phyloP scores from a whole-genome alignment of 2,329 filamentous ascomycete genomes.

The Parascedosporium putredinis region DNA sequence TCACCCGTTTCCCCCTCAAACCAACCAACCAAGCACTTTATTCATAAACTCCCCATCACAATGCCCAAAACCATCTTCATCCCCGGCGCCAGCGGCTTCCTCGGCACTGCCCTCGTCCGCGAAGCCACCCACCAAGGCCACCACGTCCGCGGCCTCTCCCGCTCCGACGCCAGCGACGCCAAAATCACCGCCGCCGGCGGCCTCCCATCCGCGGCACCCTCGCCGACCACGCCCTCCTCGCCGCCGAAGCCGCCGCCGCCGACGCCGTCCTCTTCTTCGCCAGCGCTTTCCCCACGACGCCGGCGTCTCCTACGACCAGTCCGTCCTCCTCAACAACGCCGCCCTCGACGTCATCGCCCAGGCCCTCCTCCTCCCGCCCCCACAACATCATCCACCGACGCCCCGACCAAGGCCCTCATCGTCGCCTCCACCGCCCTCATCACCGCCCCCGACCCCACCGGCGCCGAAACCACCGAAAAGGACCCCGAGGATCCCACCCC shows the following conservation, averaged over 20 bases:
- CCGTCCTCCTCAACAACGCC: constrained; percentile 20
- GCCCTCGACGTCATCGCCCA: constrained; percentile 26
- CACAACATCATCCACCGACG: too few relatives aligned
- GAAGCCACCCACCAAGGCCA: constrained; percentile 27
- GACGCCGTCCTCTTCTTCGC: constrained; percentile 35
- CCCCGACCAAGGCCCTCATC: constrained; percentile 24
- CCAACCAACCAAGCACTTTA: not conserved
- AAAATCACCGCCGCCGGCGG: constrained; percentile 28
- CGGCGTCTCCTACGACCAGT: constrained; percentile 18
- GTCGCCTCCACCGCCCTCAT: constrained; percentile 22
- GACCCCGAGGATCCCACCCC: constrained; percentile 15
- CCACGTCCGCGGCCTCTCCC: constrained; percentile 29
- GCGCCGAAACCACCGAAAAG: constrained; percentile 18
- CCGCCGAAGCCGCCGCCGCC: constrained; percentile 23
- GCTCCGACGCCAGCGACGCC: constrained; percentile 22
- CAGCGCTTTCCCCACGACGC: constrained; percentile 18
- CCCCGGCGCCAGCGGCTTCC: constrained; percentile 28
- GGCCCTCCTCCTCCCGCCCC: too few relatives aligned
- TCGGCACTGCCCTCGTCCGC: constrained; percentile 25
- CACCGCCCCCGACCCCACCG: constrained; percentile 15
- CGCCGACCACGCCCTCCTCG: constrained; percentile 24
- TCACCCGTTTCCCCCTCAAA: too few relatives aligned
- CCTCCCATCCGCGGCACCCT: constrained; percentile 28
- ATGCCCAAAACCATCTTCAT: constrained; percentile 20
- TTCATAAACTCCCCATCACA: not conserved